Evolutionary conservation across 2,329 filamentous ascomycete species (phyloP), one percentile per base, ranked within the genome.

Genomic region (Clonostachys sp.): DNA sequence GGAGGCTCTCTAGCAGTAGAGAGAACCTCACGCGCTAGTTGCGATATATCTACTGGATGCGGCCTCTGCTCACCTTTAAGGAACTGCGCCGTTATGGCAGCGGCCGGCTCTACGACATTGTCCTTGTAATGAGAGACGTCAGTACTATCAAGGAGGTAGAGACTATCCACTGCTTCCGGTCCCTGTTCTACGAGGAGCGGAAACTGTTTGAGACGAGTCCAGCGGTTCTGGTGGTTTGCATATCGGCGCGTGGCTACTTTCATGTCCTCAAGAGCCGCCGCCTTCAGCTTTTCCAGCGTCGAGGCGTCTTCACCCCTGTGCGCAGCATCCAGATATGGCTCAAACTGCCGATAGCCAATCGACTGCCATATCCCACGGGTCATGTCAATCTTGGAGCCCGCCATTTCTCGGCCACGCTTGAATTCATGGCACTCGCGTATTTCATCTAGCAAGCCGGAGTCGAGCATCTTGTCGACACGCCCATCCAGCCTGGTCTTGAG

Each of bases 281-380:
- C 55, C 54, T 79, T 83, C 13, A 91, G 63, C 16, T 71, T 71
- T 17, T 78, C 73, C 2, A 87, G 65, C 5, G 78, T 71, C 50
- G 44, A 43, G 10, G 48, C 48, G 7, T 54, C 55, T 30, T 50
- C 46, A 1, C 55, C 55, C 34, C 63, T 51, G 53, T 67, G 56
- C 13, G 72, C 50, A 2, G 78, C 77, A 3, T 68, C 57, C 20
- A 91, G 69, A 58, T 91, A 96, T 0, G 81, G 75, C 48, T 87
- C 78, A 60, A 97, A 87, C 61, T 99, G 90, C 62, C 95, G 96
- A 67, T 91, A 96, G 1, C 94, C 94, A 51, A 99, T 99, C 2
- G 91, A 94, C 46, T 95, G 87, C 91, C 92, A 99, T 41, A 99
- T 95, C 1, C 94, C 95, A 46, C 84, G 83, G 2, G 81, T 87